A percentile compares a stretch with the other conserved stretches of the same genome.
phyloP scores from a whole-genome alignment of 2,329 filamentous ascomycete species.

The Aspergillus ruber region DNA sequence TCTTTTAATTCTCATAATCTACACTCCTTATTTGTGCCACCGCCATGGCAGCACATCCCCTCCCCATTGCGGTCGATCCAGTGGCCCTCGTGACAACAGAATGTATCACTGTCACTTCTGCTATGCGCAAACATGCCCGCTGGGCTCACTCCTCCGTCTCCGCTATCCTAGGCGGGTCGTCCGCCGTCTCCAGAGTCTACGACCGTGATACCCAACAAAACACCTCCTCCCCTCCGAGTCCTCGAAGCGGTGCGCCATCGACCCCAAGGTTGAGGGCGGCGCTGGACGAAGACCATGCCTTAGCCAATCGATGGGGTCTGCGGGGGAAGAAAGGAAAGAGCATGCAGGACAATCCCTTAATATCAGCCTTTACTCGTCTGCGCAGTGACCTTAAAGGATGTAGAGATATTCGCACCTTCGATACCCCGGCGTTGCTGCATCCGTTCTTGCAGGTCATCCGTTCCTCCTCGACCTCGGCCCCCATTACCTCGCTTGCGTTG shows the following conservation, averaged over 20 bases:
- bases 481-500: conserved; percentile 90
- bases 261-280: conserved; percentile 15
- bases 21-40: conserved; percentile 12
- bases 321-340: conserved; percentile 93
- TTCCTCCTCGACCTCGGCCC: conserved; percentile 89
- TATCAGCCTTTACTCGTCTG: conserved; percentile 86
- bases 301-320: conserved; percentile 84
- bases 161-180: conserved; percentile 83
- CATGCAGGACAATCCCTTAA: conserved; percentile 94
- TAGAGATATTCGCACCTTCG: conserved; percentile 84
- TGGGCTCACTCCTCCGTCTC: conserved; percentile 95
- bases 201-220: conserved; percentile 28
- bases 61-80: conserved; percentile 81
- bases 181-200: conserved; percentile 41
- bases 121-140: conserved; percentile 94
- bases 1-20: conserved; percentile 15
- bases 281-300: conserved; percentile 38
- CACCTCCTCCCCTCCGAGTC: conserved; percentile 30
- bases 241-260: conserved; percentile 19
- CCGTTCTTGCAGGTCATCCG: conserved; percentile 96
- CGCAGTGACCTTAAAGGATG: conserved; percentile 80
- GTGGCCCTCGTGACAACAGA: conserved; percentile 93
- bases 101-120: conserved; percentile 96
- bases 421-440: conserved; percentile 80
- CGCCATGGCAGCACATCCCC: conserved; percentile 28